These are phyloP conservation scores for Saccharomyces hybrid DNA, from an alignment of 1,139 yeast species.

Conservation along the genomic window DNA sequence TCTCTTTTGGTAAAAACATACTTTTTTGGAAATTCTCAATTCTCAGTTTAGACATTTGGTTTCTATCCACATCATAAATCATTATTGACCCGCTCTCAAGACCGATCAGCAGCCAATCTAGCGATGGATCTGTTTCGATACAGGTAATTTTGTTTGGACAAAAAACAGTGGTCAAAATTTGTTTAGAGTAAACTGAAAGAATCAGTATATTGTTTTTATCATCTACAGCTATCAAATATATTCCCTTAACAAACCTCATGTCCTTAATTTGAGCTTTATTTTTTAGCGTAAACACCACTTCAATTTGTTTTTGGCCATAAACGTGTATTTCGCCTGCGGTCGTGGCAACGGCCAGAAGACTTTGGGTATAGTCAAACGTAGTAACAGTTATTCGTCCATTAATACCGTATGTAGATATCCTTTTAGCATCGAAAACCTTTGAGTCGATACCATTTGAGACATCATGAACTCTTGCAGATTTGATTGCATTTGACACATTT, in stretches of 20 bases:
- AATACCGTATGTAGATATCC: slow-evolving; percentile 44
- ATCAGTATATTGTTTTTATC: slow-evolving; percentile 49
- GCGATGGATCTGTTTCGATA: slow-evolving; percentile 69
- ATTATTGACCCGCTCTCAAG: slow-evolving; percentile 64
- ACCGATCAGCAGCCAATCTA: slow-evolving; percentile 83
- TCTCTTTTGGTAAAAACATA: slow-evolving; percentile 30
- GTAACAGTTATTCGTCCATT: slow-evolving; percentile 54
- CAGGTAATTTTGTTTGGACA: slow-evolving; percentile 62
- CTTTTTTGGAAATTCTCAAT: slow-evolving; percentile 65
- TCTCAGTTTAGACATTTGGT: slow-evolving; percentile 54
- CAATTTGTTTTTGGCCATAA: slow-evolving; percentile 78
- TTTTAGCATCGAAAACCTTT: slow-evolving; percentile 36
- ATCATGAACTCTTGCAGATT: slow-evolving; percentile 24
- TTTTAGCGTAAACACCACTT: slow-evolving; percentile 53
- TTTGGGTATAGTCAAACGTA: slow-evolving; percentile 84
- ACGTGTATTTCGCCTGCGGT: slow-evolving; percentile 62
- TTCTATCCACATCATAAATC: slow-evolving; percentile 77
- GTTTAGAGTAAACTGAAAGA: slow-evolving; percentile 59
- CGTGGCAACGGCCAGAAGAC: slow-evolving; percentile 76
- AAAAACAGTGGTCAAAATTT: slow-evolving; percentile 43
- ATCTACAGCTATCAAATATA: slow-evolving; percentile 67
- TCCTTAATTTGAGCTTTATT: slow-evolving; percentile 46
- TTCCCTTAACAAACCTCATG: slow-evolving; percentile 66
- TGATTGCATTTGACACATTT: slow-evolving; percentile 47
- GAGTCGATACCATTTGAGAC: slow-evolving; percentile 36